Evolutionary conservation across 441 rosid species (phyloP).

Genomic region (Croton setiger): DNA sequence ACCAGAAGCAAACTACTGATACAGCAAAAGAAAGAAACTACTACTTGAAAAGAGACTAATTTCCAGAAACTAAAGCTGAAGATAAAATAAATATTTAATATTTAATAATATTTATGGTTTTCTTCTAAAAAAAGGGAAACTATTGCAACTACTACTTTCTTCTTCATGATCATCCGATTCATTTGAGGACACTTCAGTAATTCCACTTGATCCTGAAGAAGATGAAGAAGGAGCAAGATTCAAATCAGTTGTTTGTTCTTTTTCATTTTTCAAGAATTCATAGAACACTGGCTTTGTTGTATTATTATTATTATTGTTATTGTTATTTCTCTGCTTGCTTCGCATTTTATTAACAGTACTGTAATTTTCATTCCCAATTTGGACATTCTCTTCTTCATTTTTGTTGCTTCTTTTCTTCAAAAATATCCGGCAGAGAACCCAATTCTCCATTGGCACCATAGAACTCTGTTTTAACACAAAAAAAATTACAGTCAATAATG

Average conservation of each 20-base stretch:
- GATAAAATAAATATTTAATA: neutral
- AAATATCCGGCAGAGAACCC: conserved; percentile 94
- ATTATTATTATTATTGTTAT: no score
- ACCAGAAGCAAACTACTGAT: conserved; percentile 34
- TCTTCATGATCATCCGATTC: conserved; percentile 60
- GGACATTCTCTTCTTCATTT: conserved; percentile 41
- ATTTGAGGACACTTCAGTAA: conserved; percentile 27
- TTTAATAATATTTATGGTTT: conserved; percentile 48
- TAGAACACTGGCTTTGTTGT: conserved; percentile 63
- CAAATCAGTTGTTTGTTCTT: conserved; percentile 38
- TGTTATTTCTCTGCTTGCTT: conserved; percentile 25
- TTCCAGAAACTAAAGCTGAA: neutral
- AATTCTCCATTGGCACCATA: conserved; percentile 50
- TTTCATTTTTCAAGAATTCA: conserved; percentile 63
- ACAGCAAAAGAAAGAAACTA: conserved; percentile 10
- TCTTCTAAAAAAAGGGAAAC: conserved; percentile 49
- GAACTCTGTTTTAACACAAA: conserved; percentile 36
- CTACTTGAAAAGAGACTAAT: neutral
- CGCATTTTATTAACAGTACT: conserved; percentile 22
- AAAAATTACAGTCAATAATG: neutral
- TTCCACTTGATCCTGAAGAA: conserved; percentile 49
- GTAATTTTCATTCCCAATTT: conserved; percentile 23
- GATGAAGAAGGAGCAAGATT: conserved; percentile 62
- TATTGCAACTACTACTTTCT: conserved; percentile 76
- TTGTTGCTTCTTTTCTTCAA: conserved; percentile 66